phyloP scores from a whole-genome alignment of 345 rosid genomes.

The Theobroma cacao region DNA sequence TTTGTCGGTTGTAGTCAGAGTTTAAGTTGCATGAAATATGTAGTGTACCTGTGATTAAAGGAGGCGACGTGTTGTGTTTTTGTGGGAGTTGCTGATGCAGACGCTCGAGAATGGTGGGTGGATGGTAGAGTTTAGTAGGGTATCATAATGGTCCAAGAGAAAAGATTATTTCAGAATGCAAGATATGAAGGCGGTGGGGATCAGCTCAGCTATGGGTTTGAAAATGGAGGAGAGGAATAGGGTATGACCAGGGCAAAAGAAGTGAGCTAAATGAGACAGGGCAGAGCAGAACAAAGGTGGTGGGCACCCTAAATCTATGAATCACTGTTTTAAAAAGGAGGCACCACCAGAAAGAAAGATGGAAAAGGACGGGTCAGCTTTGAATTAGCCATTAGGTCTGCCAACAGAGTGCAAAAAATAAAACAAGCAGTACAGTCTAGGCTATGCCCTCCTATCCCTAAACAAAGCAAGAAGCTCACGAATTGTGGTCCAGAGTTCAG shows the following conservation, averaged over 20 bases:
- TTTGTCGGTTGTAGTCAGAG: too few species aligned
- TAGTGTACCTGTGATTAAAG: too few species aligned
- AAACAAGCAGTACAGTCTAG: not conserved
- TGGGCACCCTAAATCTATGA: not conserved
- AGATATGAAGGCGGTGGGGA: not conserved
- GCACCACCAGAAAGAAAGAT: not conserved
- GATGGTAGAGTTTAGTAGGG: too few species aligned
- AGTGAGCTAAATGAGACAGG: not conserved
- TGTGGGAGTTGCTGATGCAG: too few species aligned
- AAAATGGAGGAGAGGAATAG: not conserved
- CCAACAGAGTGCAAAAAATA: not conserved
- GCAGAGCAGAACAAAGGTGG: too few species aligned
- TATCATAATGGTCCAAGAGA: too few species aligned
- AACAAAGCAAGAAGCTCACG: not conserved
- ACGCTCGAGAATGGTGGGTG: too few species aligned
- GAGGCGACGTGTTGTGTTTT: too few species aligned
- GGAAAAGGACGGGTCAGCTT: conserved; percentile 26
- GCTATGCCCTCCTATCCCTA: not conserved
- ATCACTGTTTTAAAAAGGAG: not conserved
- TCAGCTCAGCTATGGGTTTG: not conserved
- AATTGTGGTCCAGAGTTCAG: conserved; percentile 3
- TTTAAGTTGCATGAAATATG: too few species aligned
- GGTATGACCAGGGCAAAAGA: not conserved
- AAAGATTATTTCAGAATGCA: not conserved
- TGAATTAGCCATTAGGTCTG: not conserved